Base-by-base conservation (phyloP, 2,329 filamentous ascomycete genomes). In the Penicillium sp. region DNA sequence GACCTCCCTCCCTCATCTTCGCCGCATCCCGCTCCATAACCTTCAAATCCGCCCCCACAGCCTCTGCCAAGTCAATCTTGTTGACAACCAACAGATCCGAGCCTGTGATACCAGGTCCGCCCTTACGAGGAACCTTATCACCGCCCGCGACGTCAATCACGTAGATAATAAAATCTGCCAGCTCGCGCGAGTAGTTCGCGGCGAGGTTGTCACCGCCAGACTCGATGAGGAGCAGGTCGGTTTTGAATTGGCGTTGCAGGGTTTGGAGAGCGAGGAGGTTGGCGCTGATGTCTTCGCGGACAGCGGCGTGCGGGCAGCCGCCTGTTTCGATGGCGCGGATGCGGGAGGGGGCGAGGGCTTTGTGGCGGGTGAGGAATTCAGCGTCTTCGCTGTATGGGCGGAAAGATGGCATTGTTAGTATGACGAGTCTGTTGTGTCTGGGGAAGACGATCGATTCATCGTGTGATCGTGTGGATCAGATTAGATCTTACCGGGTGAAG, bases 101-200 rank as follows among this genome's bases (percentile, higher is more conserved):
- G 80, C 97, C 94, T 5, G 95, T 99, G 75, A 99, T 99, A 1
- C 95, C 95, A 0, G 95, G 95, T 0, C 95, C 95, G 30, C 95
- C 95, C 81, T 99, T 99, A 30, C 95, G 82, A 0, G 95, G 95
- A 54, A 99, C 89, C 85, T 99, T 99, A 78, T 99, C 95, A 13
- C 95, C 95, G 25, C 95, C 95, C 58, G 89, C 91, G 19, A 99
- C 95, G 78, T 99, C 95, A 70, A 99, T 98, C 33, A 99, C 95
- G 76, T 99, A 99, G 79, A 99, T 89, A 78, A 99, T 99, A 76
- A 91, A 99, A 78, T 99, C 95, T 1, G 95, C 95, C 67, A 99
- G 83, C 79, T 99, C 95, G 60, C 95, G 85, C 58, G 87, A 91
- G 84, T 99, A 99, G 82, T 99, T 99, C 4, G 95, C 95, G 0